Evolutionary conservation across 345 rosid genomes (phyloP), one percentile per base, ranked within the genome.

Genomic region (Salix udensis): DNA sequence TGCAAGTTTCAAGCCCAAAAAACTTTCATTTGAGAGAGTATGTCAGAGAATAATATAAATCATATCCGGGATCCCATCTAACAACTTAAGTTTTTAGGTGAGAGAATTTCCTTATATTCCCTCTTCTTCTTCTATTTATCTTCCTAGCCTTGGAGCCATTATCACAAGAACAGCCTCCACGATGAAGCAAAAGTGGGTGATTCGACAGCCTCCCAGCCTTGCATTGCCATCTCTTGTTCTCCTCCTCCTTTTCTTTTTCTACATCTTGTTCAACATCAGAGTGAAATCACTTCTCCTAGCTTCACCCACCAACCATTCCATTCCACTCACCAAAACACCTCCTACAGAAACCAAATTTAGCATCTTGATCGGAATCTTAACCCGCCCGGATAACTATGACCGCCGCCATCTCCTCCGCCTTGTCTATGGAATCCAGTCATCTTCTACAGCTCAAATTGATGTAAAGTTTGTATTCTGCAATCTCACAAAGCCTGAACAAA

Each of bases 331-430:
- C 36, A n/a, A 30, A 37, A 12, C 65, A 10, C 50, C 68, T 11
- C 24, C 1, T 24, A 42, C 26, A 3, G 39, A 62, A 30, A 13
- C 73, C 74, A 77, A 21, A 31, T 84, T 82, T 26, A 80, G 80
- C 84, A 65, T 87, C 80, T 39, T 86, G 30, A 77, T 86, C 6
- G 85, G 89, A 18, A 76, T 84, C 71, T 52, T 88, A 67, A 86
- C 83, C 7, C 81, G 34, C 2, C 76, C 88, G 0, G 80, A 83
- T 5, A 76, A 42, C 18, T 78, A 69, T 1, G 79, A 84, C 14
- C 84, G 78, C 61, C 86, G 82, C 74, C 84, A 84, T 71, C 79
- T 86, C 79, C 86, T 84, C 44, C 84, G 82, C 68, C 84, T 88
- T 28, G 70, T 83, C 3, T 83, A 86, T 3, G 79, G 86, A 14